Percentiles rank a stretch among this genome's conserved stretches.
phyloP scores from a whole-genome alignment of 768 basidiomycete species.

The Gymnopilus junonius region DNA sequence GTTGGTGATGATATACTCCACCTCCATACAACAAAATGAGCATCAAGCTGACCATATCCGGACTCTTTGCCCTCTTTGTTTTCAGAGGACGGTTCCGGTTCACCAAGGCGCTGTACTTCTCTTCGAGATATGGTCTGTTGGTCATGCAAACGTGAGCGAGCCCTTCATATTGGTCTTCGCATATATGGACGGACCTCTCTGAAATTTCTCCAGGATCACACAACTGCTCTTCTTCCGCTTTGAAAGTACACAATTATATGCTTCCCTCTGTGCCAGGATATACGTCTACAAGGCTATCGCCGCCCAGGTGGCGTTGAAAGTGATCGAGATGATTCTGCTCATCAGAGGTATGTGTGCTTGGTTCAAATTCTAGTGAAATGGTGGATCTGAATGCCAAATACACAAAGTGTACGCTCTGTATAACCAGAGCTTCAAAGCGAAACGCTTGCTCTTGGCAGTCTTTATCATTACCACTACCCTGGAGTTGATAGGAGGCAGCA shows the following conservation, averaged over 20 bases:
- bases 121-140: constrained; percentile 21
- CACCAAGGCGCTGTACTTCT: constrained; percentile 21
- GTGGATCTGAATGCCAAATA: neutral
- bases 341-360: neutral
- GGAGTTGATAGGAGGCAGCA: neutral
- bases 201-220: constrained; percentile 5
- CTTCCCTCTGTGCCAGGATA: neutral
- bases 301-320: neutral
- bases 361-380: too few relatives aligned
- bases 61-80: neutral
- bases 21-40: neutral
- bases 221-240: constrained; percentile 6
- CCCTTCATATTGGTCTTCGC: neutral
- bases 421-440: neutral
- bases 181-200: too few relatives aligned
- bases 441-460: neutral
- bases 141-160: constrained; percentile 19
- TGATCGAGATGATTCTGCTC: neutral
- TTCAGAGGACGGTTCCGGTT: constrained; percentile 14
- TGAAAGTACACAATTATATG: neutral
- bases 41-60: neutral
- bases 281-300: neutral
- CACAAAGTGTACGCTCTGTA: neutral
- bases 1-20: constrained; percentile 7
- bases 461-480: neutral